Conservation (phyloP, 768 basidiomycete genomes). For the Symmetrospora coprosmae region DNA sequence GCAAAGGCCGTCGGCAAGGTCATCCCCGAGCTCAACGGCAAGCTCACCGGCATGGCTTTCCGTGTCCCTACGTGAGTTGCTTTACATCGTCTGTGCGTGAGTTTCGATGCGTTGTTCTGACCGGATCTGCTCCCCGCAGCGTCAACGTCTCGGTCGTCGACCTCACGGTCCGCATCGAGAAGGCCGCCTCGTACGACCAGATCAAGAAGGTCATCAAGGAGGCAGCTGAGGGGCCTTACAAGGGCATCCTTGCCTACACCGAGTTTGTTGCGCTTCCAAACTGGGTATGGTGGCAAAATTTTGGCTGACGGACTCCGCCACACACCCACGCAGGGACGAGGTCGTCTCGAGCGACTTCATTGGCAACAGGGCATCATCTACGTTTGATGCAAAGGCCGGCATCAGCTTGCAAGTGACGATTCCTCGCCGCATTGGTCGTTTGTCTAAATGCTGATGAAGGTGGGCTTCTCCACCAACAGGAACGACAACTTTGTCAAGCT, state of each 20-base stretch:
- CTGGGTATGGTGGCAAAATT: no score
- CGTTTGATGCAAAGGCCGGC: conserved; percentile 65
- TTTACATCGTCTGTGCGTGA: not conserved
- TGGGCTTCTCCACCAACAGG: conserved; percentile 81
- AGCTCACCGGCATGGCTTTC: conserved; percentile 86
- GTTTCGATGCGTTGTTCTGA: not conserved
- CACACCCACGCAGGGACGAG: conserved; percentile 45
- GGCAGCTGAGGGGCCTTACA: conserved; percentile 52
- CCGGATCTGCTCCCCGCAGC: not conserved
- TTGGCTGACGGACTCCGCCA: not conserved
- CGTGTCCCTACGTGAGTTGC: conserved; percentile 76
- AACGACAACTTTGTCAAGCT: conserved; percentile 91
- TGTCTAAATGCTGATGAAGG: conserved; percentile 37
- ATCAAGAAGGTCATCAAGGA: conserved; percentile 76
- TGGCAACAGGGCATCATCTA: conserved; percentile 1
- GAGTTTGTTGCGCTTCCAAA: no score
- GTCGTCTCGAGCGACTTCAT: conserved; percentile 91
- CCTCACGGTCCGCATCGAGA: conserved; percentile 82
- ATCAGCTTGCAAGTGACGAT: no score
- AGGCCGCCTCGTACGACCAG: conserved; percentile 66
- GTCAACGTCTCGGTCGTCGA: conserved; percentile 87
- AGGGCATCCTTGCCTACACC: conserved; percentile 74
- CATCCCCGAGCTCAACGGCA: conserved; percentile 89
- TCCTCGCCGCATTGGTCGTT: not conserved
- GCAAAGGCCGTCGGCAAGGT: conserved; percentile 55